Evolutionary conservation across 441 rosid genomes (phyloP), one percentile per base, ranked within the genome.

Genomic region (Erodium texanum): DNA sequence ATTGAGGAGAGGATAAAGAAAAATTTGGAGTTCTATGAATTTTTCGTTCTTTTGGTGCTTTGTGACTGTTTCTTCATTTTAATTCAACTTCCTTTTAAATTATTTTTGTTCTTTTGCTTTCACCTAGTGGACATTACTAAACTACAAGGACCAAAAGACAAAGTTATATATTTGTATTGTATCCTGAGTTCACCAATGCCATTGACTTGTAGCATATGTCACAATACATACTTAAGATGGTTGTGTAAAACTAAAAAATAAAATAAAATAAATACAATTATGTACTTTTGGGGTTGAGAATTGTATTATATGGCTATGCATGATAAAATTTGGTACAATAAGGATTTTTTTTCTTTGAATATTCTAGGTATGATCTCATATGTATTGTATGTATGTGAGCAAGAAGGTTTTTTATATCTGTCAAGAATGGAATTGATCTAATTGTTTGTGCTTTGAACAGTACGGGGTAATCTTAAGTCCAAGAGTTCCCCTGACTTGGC

Each of bases 131-230:
- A 20, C 24, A 20, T 9, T 19, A 22, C 24, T 19, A 56, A 24
- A 56, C 12, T 56, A 19, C 62, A 19, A 56, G 24, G 62, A 56
- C 24, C 24, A 56, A 56, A 56, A 56, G 62, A 56, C 62, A 19
- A 56, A 56, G 62, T 54, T 54, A 14, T 22, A 56, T 56, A 14
- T 15, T 45, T 45, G 52, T 45, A 12, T 45, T 56, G 24, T 9
- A 19, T 56, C 2, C 1, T 27, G 59, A 19, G 24, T 19, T 56
- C 62, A 20, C 62, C 62, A 19, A 56, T 56, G 62, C 19, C 24
- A 56, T 22, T 56, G 62, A 56, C 24, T 56, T 19, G 12, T 20
- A 56, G 62, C 62, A 56, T 56, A 56, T 56, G 62, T 20, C 16
- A 56, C 8, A 1, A 8, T 19, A 56, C 24, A 18, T 56, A 20